phyloP scores from a whole-genome alignment of 179 eudicot genomes.

The Spergularia azorica region DNA sequence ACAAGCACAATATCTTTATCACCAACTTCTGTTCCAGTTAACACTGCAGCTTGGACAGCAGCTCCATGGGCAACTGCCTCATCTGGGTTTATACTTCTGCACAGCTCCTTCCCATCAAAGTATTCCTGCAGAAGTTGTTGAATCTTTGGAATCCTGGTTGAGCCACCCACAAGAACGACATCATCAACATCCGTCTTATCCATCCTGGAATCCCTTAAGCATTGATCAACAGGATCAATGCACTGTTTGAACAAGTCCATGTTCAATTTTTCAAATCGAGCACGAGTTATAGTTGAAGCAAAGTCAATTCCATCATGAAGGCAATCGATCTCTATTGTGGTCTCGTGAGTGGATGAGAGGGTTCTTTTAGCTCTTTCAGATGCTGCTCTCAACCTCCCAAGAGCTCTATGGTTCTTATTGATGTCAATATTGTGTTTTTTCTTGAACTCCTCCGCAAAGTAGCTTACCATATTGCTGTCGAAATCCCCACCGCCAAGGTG shows the following conservation, averaged over 20 bases:
- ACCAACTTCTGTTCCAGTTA: conserved; percentile 8
- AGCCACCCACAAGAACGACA: conserved; percentile 29
- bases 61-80: conserved; percentile 35
- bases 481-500: conserved; percentile 26
- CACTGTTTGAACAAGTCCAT: conserved; percentile 17
- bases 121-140: conserved; percentile 22
- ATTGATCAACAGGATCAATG: conserved; percentile 8
- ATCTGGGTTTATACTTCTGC: conserved; percentile 28
- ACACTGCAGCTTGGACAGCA: conserved; percentile 21
- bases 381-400: conserved; percentile 15
- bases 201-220: conserved; percentile 19
- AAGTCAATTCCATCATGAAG: conserved; percentile 24
- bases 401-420: conserved; percentile 12
- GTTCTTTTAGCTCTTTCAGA: conserved; percentile 17
- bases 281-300: conserved; percentile 5
- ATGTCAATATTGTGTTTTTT: conserved; percentile 19
- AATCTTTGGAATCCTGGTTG: conserved; percentile 25
- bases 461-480: conserved; percentile 8
- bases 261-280: conserved; percentile 22
- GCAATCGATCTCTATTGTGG: conserved; percentile 16
- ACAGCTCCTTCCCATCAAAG: conserved; percentile 24
- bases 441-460: conserved; percentile 18
- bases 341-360: conserved; percentile 16
- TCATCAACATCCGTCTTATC: conserved; percentile 18
- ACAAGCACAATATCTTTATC: conserved; percentile 9